Conservation (phyloP, 140 eudicot species). For the Oenanthe javanica region DNA sequence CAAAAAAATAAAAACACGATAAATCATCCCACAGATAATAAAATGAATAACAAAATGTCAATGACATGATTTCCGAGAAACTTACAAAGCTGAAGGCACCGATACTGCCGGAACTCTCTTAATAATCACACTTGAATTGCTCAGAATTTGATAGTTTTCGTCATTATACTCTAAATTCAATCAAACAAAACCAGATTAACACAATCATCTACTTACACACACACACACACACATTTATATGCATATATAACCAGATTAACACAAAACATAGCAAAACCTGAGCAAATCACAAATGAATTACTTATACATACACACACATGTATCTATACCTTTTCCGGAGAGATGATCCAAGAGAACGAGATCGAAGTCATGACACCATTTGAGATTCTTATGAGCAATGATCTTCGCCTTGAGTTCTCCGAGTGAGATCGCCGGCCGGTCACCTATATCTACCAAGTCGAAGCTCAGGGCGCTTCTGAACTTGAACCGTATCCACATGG, state of each 20-base stretch:
- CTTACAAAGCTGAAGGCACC: slow-evolving; percentile 52
- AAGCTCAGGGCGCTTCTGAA: slow-evolving; percentile 68
- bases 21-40: not conserved
- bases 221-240: not conserved
- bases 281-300: not conserved
- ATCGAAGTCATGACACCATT: not conserved
- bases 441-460: slow-evolving; percentile 53
- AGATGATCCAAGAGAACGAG: not conserved
- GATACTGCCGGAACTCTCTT: slow-evolving; percentile 76
- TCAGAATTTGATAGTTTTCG: slow-evolving; percentile 3
- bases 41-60: not conserved
- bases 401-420: slow-evolving; percentile 52
- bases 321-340: not conserved
- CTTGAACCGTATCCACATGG: slow-evolving; percentile 59
- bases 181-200: not conserved
- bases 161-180: slow-evolving; percentile 35
- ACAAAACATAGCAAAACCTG: not conserved
- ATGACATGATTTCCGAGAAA: not conserved
- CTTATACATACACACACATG: no score
- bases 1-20: not conserved
- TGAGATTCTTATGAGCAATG: not conserved
- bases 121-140: slow-evolving; percentile 75
- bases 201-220: not conserved
- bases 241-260: not conserved
- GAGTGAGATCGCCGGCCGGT: slow-evolving; percentile 56